Evolutionary conservation across 2,329 filamentous ascomycete genomes (phyloP), one percentile per base, ranked within the genome.

Genomic region (Apiospora arundinis): DNA sequence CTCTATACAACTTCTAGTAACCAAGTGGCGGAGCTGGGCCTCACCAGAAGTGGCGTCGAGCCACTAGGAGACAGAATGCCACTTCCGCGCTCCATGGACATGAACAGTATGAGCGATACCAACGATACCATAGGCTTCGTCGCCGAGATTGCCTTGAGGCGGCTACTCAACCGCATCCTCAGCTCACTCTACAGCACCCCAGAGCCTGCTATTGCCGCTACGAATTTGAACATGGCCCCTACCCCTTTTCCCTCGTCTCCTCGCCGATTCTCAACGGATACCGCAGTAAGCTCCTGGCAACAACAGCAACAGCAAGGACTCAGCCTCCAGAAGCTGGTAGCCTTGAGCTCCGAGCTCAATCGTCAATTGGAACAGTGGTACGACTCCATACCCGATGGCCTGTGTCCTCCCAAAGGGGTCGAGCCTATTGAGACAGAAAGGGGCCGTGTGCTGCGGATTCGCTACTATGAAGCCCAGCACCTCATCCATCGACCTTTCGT

Each of bases 391-490:
- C 82, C 82, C 1, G 78, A 79, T 66, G 75, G 78, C 42, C 70
- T 82, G 9, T 77, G 80, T 70, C 93, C 92, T 85, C 74, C 75
- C 0, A 79, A 88, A 16, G 90, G 92, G 68, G 78, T 80, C 0
- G 88, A 92, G 65, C 82, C 83, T 1, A 87, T 90, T 11, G 83
- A 90, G 0, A 81, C 82, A 2, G 88, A 93, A 72, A 91, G 93
- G 72, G 90, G 92, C 48, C 85, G 87, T 42, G 90, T 92, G n/a
- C 84, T 94, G 75, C 87, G 92, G 49, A 89, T 90, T 6, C 93
- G 93, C 76, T 94, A 93, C 77, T 93, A 92, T 76, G 91, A 91
- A 70, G 91, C 90, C 0, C 85, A 86, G 25, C 92, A 93, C 74
- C 89, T 94, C 75, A 92, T 93, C 72, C 87, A 92, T 76, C 86